Evolutionary conservation across 768 basidiomycete genomes (phyloP), one percentile per base, ranked within the genome.

Genomic region (Glaciozyma martinii): DNA sequence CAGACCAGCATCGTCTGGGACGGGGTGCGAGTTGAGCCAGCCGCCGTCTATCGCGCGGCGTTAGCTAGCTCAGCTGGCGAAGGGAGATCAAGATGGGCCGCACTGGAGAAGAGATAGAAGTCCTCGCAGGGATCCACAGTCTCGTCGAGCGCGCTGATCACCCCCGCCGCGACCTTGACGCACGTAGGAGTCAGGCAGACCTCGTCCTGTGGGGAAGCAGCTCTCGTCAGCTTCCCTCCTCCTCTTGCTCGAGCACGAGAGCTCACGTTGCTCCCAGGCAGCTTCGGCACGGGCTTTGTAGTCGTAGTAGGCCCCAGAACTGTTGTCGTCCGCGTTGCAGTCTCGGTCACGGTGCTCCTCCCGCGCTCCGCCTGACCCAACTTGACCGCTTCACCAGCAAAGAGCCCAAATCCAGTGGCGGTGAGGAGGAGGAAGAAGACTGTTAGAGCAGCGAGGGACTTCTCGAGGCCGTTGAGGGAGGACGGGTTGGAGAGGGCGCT

Each of bases 31-130:
- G 49, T 82, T 82, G 25, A 88, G 80, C 94, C 94, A 99, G 18
- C 91, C 91, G 23, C 90, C 89, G 73, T 86, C 89, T 93, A 60
- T 21, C 37, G 23, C 66, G 69, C 27, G 52, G 54, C 65, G 58
- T 46, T 60, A 62, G 21, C 56, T 61, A 47, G 53, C 46, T 9
- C 59, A 33, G 23, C 46, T 12, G 27, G 49, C 23, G 55, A 23
- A 30, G 42, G 16, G 10, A 43, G 58, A 56, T n/a, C 52, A 16
- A 47, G 15, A 8, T 60, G 43, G 18, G 13, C 85, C 89, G 72
- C 73, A 93, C 91, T 93, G 15, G 92, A 85, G 77, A 85, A 98
- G 68, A 86, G 83, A 74, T 92, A 97, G 76, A 97, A 95, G 77
- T 91, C 87, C 71, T 97, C 89, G 76, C 95, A 99, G 0, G 95